Evolutionary conservation across 1,139 yeast species (phyloP), one percentile per base, ranked within the genome.

Genomic region (Kodamaea sp.): DNA sequence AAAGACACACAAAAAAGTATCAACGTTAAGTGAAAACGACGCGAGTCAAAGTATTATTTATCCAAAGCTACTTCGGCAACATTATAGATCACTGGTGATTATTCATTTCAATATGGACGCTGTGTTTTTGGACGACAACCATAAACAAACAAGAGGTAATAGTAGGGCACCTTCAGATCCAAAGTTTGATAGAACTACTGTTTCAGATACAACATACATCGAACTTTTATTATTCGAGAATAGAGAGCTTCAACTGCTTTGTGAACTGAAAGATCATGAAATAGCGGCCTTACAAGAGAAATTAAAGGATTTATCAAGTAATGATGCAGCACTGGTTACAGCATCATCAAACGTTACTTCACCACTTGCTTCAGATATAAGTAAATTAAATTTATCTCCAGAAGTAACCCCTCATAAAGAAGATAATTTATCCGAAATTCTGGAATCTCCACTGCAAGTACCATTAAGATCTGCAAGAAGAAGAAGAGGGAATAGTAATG

Each of bases 171-270:
- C 73, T 4, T 67, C 72, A 8, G 60, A 67, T 44, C 64, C 70
- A 2, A 46, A 47, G 12, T 68, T 69, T 43, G 70, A 69, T 46
- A 49, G 73, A 31, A 50, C 62, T 7, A 38, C 40, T 4, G 45
- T 67, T 15, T 43, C 64, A 2, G 70, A 63, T 43, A 45, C 44
- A 8, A 66, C 68, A 37, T 68, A 48, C 44, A 67, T 68, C 34
- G 72, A 66, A 40, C 62, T 54, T 37, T 52, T 70, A 31, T 37
- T 63, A 27, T 65, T 64, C 44, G 75, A 70, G 43, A 68, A 62
- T 44, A 57, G 53, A 41, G 73, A 69, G 43, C 54, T 70, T 10
- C 55, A 54, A 29, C 47, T 53, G 10, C 29, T 32, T 24, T 25
- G 25, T 25, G 43, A 5, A 11, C 47, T 9, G 22, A 36, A 29